These are phyloP conservation scores for Lepidium aucheri DNA, from an alignment of 345 rosid genomes.

Conservation along the genomic window DNA sequence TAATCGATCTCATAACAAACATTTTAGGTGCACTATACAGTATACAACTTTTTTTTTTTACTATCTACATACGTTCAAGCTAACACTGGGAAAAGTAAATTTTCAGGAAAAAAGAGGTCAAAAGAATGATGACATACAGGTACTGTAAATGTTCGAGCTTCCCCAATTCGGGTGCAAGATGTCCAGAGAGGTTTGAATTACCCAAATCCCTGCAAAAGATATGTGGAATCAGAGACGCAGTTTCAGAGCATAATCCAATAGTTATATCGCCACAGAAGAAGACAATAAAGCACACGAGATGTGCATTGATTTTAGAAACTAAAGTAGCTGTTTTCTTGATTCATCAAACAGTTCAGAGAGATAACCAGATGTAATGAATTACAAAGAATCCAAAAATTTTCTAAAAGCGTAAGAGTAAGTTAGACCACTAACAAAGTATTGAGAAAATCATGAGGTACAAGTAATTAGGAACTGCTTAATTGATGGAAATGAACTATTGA, in stretches of 20 bases:
- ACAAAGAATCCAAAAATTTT: background rate
- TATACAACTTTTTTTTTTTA: too few species aligned
- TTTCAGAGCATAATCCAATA: background rate
- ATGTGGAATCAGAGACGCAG: background rate
- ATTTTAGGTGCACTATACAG: background rate
- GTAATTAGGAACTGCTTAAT: background rate
- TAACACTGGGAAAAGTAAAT: too few species aligned
- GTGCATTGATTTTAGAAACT: background rate
- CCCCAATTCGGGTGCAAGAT: constrained; percentile 78
- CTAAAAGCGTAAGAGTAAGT: background rate
- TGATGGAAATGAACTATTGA: constrained; percentile 1
- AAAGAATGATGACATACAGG: constrained; percentile 49
- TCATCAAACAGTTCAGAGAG: constrained; percentile 6
- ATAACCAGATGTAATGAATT: background rate
- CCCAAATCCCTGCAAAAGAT: constrained; percentile 78
- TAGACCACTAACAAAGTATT: background rate
- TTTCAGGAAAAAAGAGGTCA: too few species aligned
- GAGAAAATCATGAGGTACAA: constrained; percentile 13
- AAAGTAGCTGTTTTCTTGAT: background rate
- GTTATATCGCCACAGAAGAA: background rate
- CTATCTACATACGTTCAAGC: too few species aligned
- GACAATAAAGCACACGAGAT: background rate
- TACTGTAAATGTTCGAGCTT: constrained; percentile 87
- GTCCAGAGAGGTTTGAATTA: constrained; percentile 82
- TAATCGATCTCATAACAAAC: background rate